Conservation (phyloP, 1,284 basidiomycete genomes). For the Amylostereum chailletii region DNA sequence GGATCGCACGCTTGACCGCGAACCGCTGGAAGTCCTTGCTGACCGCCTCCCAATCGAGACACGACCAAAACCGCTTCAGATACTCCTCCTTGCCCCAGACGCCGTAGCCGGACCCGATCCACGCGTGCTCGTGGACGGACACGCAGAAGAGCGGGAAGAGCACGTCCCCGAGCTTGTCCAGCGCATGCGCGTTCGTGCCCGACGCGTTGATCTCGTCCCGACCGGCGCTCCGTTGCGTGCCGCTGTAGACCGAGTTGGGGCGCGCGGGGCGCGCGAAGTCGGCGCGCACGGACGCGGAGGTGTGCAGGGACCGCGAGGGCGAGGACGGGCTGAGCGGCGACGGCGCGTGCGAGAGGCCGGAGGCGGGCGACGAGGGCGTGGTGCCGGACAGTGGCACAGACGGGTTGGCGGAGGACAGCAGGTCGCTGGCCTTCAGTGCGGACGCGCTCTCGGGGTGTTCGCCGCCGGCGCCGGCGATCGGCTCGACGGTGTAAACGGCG, state of each 20-base stretch:
- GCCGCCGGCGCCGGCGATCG: too few species aligned
- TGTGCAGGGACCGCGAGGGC: slow-evolving; percentile 17
- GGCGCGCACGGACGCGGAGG: background rate
- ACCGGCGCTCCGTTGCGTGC: background rate
- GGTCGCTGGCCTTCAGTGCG: slow-evolving; percentile 2
- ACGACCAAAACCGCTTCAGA: slow-evolving; percentile 83
- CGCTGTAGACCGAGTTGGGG: background rate
- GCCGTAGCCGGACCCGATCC: slow-evolving; percentile 84
- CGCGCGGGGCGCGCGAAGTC: background rate
- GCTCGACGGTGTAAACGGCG: slow-evolving; percentile 12
- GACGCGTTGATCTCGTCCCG: too few species aligned
- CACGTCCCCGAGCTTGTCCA: slow-evolving; percentile 35
- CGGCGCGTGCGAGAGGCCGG: slow-evolving; percentile 18
- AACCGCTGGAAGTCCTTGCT: slow-evolving; percentile 5
- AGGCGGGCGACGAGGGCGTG: slow-evolving; percentile 22
- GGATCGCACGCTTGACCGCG: too few species aligned
- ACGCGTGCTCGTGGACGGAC: slow-evolving; percentile 86
- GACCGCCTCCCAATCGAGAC: slow-evolving; percentile 80
- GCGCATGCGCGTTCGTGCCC: background rate
- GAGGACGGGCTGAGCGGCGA: slow-evolving; percentile 19
- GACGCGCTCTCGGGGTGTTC: too few species aligned
- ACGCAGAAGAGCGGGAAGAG: slow-evolving; percentile 80
- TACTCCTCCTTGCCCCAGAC: slow-evolving; percentile 93
- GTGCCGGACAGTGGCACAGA: slow-evolving; percentile 5
- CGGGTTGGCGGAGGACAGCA: background rate